Evolutionary conservation across 2,329 filamentous ascomycete genomes (phyloP).

Genomic region (Trichoderma guizhouense): DNA sequence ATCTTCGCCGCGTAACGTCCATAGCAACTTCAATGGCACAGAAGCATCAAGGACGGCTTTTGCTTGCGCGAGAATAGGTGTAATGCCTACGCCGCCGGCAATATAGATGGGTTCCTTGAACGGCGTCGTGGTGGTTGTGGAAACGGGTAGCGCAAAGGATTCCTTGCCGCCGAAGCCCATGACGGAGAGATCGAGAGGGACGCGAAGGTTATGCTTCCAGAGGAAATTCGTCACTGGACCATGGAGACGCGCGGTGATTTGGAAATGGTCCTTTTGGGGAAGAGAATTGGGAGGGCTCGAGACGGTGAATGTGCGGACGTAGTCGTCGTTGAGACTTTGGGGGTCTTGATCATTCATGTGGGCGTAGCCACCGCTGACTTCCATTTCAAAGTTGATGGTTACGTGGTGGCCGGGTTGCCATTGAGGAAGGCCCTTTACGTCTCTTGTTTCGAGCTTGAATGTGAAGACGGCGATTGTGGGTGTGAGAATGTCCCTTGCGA

Average conservation of each 20-base stretch:
- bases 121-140: background rate
- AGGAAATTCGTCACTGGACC: conserved; percentile 67
- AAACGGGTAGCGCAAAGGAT: conserved; percentile 37
- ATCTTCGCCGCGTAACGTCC: conserved; percentile 64
- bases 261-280: conserved; percentile 46
- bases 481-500: conserved; percentile 58
- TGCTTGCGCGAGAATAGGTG: conserved; percentile 72
- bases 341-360: conserved; percentile 86
- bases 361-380: conserved; percentile 69
- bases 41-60: conserved; percentile 39
- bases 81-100: conserved; percentile 79
- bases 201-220: conserved; percentile 52
- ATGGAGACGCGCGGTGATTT: conserved; percentile 69
- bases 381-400: conserved; percentile 66
- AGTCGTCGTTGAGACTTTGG: conserved; percentile 78
- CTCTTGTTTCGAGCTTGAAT: conserved; percentile 36
- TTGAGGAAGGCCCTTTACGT: conserved; percentile 18
- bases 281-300: conserved; percentile 52
- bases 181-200: conserved; percentile 61
- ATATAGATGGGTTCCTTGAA: conserved; percentile 54
- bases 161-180: conserved; percentile 68
- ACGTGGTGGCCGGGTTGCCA: conserved; percentile 75
- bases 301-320: conserved; percentile 77
- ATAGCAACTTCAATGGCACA: conserved; percentile 56
- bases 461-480: conserved; percentile 65